Evolutionary conservation across 2,329 filamentous ascomycete genomes (phyloP).

Genomic region (Trichoderma oligosporum): DNA sequence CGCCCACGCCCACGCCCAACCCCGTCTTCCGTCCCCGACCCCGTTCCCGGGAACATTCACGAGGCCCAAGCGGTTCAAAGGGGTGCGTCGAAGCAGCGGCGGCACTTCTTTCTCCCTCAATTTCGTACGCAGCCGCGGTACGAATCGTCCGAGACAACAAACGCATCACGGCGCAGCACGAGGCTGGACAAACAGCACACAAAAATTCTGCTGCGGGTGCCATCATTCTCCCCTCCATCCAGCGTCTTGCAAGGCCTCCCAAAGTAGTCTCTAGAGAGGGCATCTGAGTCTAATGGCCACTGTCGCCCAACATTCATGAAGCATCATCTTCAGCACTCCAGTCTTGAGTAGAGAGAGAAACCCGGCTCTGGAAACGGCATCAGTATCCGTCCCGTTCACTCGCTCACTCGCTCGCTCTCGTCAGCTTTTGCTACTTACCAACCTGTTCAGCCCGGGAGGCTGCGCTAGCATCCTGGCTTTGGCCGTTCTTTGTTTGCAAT

Average conservation of each 20-base stretch:
- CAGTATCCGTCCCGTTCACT: neutral
- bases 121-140: neutral
- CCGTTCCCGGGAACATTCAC: neutral
- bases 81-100: conserved; percentile 3
- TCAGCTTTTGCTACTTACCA: neutral
- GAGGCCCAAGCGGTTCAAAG: conserved; percentile 12
- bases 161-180: neutral
- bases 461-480: neutral
- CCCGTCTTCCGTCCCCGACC: neutral
- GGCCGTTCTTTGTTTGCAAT: neutral
- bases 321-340: conserved; percentile 1
- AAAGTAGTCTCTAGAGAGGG: neutral
- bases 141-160: conserved; percentile 1
- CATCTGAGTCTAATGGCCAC: neutral
- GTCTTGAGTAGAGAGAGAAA: neutral
- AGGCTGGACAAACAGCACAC: neutral
- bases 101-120: no score
- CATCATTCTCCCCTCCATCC: neutral
- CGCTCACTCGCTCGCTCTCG: neutral
- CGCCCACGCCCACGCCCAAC: neutral
- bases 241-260: neutral
- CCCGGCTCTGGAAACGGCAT: neutral
- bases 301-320: neutral
- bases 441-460: neutral
- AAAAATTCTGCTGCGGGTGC: neutral